Evolutionary conservation across 2,329 filamentous ascomycete genomes (phyloP), one percentile per base, ranked within the genome.

Genomic region (Periglandula ipomoeae): DNA sequence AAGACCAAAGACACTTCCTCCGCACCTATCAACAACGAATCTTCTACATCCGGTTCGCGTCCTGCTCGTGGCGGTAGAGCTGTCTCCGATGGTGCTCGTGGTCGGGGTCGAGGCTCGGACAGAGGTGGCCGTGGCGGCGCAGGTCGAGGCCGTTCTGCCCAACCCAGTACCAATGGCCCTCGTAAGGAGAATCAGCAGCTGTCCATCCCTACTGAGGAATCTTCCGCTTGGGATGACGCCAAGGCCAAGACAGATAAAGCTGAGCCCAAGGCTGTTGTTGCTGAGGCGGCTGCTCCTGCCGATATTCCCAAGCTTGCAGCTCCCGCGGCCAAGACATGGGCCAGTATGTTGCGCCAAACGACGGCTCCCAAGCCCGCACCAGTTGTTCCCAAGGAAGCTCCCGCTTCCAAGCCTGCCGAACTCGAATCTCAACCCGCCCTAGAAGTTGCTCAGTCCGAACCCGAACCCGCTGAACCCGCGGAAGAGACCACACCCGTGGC

Each of bases 181-280:
- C 78, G 75, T 57, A 59, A 79, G 71, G 78, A 79, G 55, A 71
- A 62, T 57, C 68, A 70, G 54, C 74, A 67, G 57, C 70, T 78
- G 54, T 85, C 83, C 50, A 73, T 86, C 51, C 83, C 85, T 39
- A 87, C 85, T 53, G 77, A 81, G 54, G 85, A 90, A 61, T 84
- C 84, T 57, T 70, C 64, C 50, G 67, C 65, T 45, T 78, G 71
- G 74, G 69, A 65, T 42, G 68, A 66, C 51, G 69, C 65, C 53
- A 68, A 67, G 56, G 65, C 61, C 49, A 60, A 62, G 48, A 55
- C 57, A 32, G 57, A 67, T 47, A 53, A 60, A 48, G 37, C 62
- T 48, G 65, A 70, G 49, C 62, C 66, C 32, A 59, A 68, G 46
- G 55, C 64, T 42, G 50, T 56, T 32, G 42, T 61, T 48, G 59